A percentile compares a stretch with the other conserved stretches of the same genome.
phyloP scores from a whole-genome alignment of 2,329 filamentous ascomycete species.

The Aspergillus sp. region DNA sequence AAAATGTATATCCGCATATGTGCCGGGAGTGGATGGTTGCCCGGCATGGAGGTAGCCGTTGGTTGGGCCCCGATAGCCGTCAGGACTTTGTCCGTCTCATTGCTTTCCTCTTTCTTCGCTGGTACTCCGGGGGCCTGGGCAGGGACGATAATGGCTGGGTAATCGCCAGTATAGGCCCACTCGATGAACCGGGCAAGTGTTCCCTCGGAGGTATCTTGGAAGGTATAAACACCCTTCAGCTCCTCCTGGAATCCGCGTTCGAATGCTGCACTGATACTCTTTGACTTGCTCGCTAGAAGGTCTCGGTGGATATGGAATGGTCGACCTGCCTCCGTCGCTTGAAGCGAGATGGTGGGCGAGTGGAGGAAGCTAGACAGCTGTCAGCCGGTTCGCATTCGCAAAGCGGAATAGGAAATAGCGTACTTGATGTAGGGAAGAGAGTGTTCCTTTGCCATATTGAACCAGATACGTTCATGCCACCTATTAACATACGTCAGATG shows the following conservation, averaged over 20 bases:
- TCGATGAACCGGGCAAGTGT: conserved; percentile 17
- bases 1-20: conserved; percentile 22
- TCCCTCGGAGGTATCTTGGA: conserved; percentile 15
- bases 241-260: conserved; percentile 10
- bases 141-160: conserved; percentile 6
- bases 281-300: conserved; percentile 15
- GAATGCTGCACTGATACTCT: conserved; percentile 9
- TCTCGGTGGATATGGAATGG: conserved; percentile 18
- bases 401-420: too few relatives aligned
- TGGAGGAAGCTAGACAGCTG: conserved; percentile 3
- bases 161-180: conserved; percentile 18
- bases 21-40: conserved; percentile 16
- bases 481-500: too few relatives aligned
- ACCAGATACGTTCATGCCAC: too few relatives aligned
- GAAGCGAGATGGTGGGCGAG: conserved; percentile 8
- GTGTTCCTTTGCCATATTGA: too few relatives aligned
- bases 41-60: neutral
- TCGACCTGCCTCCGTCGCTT: conserved; percentile 2
- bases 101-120: too few relatives aligned
- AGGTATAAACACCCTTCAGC: conserved; percentile 10
- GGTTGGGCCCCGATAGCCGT: too few relatives aligned
- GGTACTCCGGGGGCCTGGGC: neutral
- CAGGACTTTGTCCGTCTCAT: too few relatives aligned
- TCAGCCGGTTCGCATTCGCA: too few relatives aligned
- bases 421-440: too few relatives aligned